These are phyloP conservation scores for Biscutella auriculata DNA, from an alignment of 441 rosid genomes.

Conservation along the genomic window DNA sequence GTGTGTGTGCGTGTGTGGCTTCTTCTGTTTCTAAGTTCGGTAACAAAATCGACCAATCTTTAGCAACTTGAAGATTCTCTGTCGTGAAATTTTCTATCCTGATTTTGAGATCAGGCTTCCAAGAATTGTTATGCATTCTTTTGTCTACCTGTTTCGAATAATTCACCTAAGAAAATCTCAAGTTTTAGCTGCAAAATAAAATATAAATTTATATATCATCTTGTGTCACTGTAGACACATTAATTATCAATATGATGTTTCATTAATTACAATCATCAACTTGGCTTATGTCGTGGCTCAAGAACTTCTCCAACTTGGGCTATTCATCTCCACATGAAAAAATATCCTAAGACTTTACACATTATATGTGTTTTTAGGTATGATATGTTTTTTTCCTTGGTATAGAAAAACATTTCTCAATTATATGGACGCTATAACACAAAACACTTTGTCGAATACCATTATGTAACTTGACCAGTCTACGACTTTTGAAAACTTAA, in stretches of 20 bases:
- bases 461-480: background rate
- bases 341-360: background rate
- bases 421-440: background rate
- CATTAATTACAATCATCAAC: slow-evolving; percentile 18
- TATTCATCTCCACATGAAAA: slow-evolving; percentile 12
- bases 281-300: slow-evolving; percentile 15
- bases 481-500: background rate
- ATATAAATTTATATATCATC: too few species aligned
- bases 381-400: background rate
- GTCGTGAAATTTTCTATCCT: background rate
- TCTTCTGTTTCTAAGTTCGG: slow-evolving; percentile 8
- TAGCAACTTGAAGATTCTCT: background rate
- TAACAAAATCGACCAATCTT: slow-evolving; percentile 2
- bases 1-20: background rate
- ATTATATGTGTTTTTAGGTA: background rate
- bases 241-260: slow-evolving; percentile 6
- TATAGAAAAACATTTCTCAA: background rate
- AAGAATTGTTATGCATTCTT: background rate
- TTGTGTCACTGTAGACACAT: too few species aligned
- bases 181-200: too few species aligned
- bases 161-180: too few species aligned
- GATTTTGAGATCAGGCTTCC: background rate
- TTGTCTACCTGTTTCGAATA: too few species aligned
- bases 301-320: slow-evolving; percentile 16
- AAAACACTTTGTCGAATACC: background rate